Conservation (phyloP, 1,284 basidiomycete genomes). For the Cryptococcus wingfieldii region DNA sequence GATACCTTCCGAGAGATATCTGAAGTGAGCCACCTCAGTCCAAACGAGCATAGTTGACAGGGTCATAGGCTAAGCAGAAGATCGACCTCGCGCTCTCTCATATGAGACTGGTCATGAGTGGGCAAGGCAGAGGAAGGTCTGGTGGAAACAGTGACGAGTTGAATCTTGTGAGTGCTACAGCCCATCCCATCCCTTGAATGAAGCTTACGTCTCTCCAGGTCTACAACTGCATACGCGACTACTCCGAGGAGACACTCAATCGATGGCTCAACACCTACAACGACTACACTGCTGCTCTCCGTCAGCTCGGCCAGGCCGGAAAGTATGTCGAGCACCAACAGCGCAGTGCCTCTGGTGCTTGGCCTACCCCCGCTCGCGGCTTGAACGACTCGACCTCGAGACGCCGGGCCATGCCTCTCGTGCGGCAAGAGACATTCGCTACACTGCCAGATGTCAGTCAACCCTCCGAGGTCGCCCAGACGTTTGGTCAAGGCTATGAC, state of each 20-base stretch:
- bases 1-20: background rate
- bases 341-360: background rate
- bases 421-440: background rate
- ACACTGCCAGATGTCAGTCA: background rate
- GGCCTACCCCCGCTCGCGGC: background rate
- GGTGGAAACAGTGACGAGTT: background rate
- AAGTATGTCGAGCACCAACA: background rate
- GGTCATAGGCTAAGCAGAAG: background rate
- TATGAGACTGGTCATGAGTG: background rate
- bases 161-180: background rate
- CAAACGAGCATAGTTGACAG: background rate
- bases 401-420: background rate
- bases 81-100: background rate
- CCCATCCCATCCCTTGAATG: background rate
- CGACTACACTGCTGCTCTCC: background rate
- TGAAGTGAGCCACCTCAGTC: background rate
- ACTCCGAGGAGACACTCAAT: background rate
- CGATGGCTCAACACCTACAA: background rate
- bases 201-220: background rate
- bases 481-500: background rate
- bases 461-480: background rate
- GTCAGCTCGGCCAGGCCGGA: background rate
- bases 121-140: background rate
- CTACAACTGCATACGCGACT: conserved; percentile 1
- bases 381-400: background rate